A percentile compares a stretch with the other conserved stretches of the same genome.
phyloP scores from a whole-genome alignment of 208 protist species.

The Crithidia acanthocephali region DNA sequence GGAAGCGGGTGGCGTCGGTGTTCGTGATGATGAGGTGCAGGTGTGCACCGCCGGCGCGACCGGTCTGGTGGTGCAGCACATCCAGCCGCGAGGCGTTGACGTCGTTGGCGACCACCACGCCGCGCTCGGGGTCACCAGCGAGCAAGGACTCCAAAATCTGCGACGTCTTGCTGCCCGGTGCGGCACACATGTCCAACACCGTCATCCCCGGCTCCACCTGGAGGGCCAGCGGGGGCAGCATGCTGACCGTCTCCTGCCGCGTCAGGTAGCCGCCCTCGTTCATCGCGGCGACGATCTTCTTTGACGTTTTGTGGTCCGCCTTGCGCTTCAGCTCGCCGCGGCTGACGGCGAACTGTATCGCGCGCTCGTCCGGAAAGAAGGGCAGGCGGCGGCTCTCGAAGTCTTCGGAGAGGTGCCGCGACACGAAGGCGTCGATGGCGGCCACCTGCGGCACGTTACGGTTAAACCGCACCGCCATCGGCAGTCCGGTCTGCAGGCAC shows the following conservation, averaged over 20 bases:
- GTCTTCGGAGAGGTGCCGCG: constrained; percentile 40
- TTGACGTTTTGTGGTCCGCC: constrained; percentile 55
- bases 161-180: constrained; percentile 90
- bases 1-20: constrained; percentile 87
- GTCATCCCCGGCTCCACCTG: constrained; percentile 73
- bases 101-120: constrained; percentile 94
- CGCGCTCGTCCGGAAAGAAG: constrained; percentile 63
- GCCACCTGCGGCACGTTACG: constrained; percentile 32
- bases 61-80: constrained; percentile 88
- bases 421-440: constrained; percentile 48
- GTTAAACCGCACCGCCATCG: constrained; percentile 78
- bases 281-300: constrained; percentile 81
- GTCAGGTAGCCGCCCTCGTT: constrained; percentile 93
- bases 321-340: constrained; percentile 84
- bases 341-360: constrained; percentile 80
- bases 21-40: constrained; percentile 90
- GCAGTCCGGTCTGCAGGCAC: constrained; percentile 72
- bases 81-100: constrained; percentile 82
- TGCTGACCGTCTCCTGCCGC: constrained; percentile 92
- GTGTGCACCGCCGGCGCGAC: constrained; percentile 60
- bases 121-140: constrained; percentile 26
- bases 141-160: constrained; percentile 85
- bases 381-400: constrained; percentile 54
- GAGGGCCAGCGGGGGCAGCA: constrained; percentile 87
- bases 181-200: constrained; percentile 91